Conservation (phyloP, 2,329 filamentous ascomycete species). For the Aspergillus terreus region DNA sequence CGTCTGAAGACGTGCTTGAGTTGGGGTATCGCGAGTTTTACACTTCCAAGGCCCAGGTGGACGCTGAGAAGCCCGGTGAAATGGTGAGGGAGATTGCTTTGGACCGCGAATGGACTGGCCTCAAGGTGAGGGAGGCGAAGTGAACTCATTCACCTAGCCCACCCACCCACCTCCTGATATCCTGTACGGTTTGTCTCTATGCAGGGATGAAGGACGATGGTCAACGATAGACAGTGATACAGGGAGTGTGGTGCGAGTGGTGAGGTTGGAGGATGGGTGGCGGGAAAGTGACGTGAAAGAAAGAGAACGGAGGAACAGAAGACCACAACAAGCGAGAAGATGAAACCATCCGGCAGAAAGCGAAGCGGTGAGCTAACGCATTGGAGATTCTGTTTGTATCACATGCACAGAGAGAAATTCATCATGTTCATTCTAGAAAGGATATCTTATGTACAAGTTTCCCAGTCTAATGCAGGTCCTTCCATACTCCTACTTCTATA, state of each 20-base stretch:
- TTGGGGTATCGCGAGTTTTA: slow-evolving; percentile 22
- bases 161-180: neutral
- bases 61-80: neutral
- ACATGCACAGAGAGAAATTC: neutral
- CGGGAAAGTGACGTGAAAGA: neutral
- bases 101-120: slow-evolving; percentile 17
- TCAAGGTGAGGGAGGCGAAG: neutral
- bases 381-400: neutral
- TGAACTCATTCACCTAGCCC: neutral
- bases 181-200: neutral
- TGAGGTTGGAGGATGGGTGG: neutral
- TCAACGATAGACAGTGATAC: neutral
- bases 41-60: neutral
- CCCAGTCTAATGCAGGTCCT: neutral
- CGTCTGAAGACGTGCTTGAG: slow-evolving; percentile 9
- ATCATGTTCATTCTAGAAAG: neutral
- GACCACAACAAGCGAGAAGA: neutral
- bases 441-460: neutral
- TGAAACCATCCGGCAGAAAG: neutral
- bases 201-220: too few species aligned
- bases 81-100: slow-evolving; percentile 6
- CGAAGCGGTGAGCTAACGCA: slow-evolving; percentile 3
- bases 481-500: neutral
- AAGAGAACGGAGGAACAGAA: neutral
- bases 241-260: too few species aligned